These are phyloP conservation scores for Dothidotthia symphoricarpi DNA, from an alignment of 2,329 filamentous ascomycete species.

Conservation along the genomic window DNA sequence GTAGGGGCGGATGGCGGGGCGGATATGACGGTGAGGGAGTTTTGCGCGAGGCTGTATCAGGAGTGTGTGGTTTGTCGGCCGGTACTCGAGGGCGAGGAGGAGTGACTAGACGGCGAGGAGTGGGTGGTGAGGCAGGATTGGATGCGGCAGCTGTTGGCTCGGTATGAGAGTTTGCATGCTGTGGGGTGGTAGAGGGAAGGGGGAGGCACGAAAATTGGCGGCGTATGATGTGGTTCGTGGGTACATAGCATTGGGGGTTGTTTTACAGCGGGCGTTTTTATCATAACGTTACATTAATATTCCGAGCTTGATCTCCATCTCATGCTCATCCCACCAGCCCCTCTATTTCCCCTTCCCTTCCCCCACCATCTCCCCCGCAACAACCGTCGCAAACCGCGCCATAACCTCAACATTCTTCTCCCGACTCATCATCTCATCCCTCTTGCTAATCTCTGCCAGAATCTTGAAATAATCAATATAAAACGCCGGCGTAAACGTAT, in stretches of 20 bases:
- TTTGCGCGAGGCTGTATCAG: slow-evolving; percentile 31
- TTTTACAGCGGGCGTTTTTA: too few species aligned
- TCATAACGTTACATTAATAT: too few species aligned
- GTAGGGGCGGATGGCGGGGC: slow-evolving; percentile 20
- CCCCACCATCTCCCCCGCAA: slow-evolving; percentile 43
- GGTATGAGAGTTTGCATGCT: slow-evolving; percentile 1
- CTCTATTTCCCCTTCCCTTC: slow-evolving; percentile 16
- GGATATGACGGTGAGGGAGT: slow-evolving; percentile 30
- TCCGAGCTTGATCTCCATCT: background rate
- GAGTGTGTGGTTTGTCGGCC: slow-evolving; percentile 26
- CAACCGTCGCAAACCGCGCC: slow-evolving; percentile 52
- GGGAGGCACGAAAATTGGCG: too few species aligned
- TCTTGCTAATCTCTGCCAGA: slow-evolving; percentile 47
- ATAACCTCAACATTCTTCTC: slow-evolving; percentile 53
- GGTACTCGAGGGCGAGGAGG: slow-evolving; percentile 9
- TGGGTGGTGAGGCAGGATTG: slow-evolving; percentile 1
- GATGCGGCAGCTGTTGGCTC: slow-evolving; percentile 1
- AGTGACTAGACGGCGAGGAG: too few species aligned
- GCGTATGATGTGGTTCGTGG: too few species aligned
- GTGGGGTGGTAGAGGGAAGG: too few species aligned
- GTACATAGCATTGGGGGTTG: too few species aligned
- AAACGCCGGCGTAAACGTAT: slow-evolving; percentile 57
- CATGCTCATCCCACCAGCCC: background rate
- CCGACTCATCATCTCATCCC: slow-evolving; percentile 48
- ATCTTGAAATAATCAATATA: slow-evolving; percentile 60